Evolutionary conservation across 495 filamentous ascomycete species (phyloP), one percentile per base, ranked within the genome.

Genomic region (Lichenothelia convexa): DNA sequence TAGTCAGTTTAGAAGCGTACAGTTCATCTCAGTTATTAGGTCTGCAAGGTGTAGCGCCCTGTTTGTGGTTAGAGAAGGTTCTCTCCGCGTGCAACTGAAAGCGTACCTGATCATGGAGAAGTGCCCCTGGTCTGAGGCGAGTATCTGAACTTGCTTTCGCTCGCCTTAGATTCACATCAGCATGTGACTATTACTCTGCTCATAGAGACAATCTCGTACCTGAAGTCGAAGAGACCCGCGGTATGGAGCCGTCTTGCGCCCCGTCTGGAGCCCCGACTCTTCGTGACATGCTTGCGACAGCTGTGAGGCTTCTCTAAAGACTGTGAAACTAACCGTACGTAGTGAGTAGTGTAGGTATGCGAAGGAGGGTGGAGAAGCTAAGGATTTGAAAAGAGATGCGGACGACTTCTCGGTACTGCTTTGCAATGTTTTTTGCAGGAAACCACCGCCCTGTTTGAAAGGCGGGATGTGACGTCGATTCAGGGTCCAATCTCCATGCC

Each of bases 21-120:
- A 85, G 57, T 97, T 97, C 30, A 95, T 59, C 51, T 91, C 84
- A 18, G 89, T 97, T 47, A 97, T 92, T 29, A 91, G 63, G 60
- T 97, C 89, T 13, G 89, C 89, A 40, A 95, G 71, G 52, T 97
- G 89, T 42, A 95, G 66, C 40, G 86, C 82, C 53, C 78, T 82
- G 39, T 34, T 22, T 35, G 30, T 36, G 19, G 22, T 41, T 45
- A 42, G 40, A 20, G 20, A 11, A 18, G 42, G 7, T 31, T 27
- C 29, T 35, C n/a, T 7, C 13, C 7, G 7, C 13, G 24, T 7
- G 24, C 7, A 13, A 7, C 8, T 13, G 7, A 13, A 8, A 24
- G 48, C 63, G 48, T 44, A 77, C 74, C 69, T 72, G 38, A 81
- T 62, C 60, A 82, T 64, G 41, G 73, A 79, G 55, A 81, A 81